Evolutionary conservation across 2,329 filamentous ascomycete species (phyloP), one percentile per base, ranked within the genome.

Genomic region (Pseudohalonectria lignicola): DNA sequence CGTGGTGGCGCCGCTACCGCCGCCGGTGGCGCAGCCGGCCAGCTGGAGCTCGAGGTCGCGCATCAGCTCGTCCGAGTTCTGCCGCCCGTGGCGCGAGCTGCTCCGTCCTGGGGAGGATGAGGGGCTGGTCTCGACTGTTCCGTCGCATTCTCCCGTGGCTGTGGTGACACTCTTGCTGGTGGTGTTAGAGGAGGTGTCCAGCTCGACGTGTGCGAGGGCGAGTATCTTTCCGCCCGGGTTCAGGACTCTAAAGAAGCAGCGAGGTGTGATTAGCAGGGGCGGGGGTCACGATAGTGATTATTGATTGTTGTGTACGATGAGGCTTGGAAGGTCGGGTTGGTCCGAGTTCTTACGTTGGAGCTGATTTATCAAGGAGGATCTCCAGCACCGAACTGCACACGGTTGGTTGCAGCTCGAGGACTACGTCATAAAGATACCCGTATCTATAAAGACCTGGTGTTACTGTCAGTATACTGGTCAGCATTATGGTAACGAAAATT

Each of bases 21-120:
- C n/a, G n/a, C n/a, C n/a, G 37, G 63, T 59, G 21, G 74, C 72
- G n/a, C n/a, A n/a, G 4, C 62, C 58, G 28, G 72, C 71, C 3
- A 80, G 64, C 39, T 76, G 66, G 21, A 60, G 56, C 47, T 79
- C 72, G 10, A 80, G 59, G 40, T 78, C 71, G 18, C 71, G 64
- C 13, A 81, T 74, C 23, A 79, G 56, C 30, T 71, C 62, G 11
- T 78, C 71, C 0, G 74, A 67, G 29, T 58, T 63, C 34, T 64
- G 59, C 23, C 35, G 10, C 15, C 20, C 20, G 6, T 26, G 23
- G 23, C 23, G 23, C 23, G 23, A 7, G 12, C 23, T 26, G 23
- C 23, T 7, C 29, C 36, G 13, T 32, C 12, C 4, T 31, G 19
- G 20, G n/a, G n/a, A n/a, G n/a, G n/a, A n/a, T n/a, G n/a, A n/a